Percentiles rank a stretch among this genome's conserved stretches.
Conservation (phyloP, 2,329 filamentous ascomycete genomes). For the Neofusicoccum umdonicola region DNA sequence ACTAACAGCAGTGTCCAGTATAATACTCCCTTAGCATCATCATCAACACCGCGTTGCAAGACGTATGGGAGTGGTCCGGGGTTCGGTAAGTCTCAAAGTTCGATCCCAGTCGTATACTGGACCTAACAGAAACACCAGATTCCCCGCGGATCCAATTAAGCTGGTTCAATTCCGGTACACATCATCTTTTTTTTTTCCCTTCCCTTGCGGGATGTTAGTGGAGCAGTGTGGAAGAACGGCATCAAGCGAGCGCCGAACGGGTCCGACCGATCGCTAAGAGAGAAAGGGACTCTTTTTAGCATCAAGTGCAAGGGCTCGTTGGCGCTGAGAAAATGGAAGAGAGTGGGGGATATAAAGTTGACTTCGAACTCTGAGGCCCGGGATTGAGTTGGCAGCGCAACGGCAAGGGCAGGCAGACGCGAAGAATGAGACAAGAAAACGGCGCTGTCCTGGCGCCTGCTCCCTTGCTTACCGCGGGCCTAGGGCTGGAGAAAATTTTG, state of each 20-base stretch:
- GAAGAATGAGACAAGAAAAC: background rate
- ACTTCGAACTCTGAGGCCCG: too few relatives aligned
- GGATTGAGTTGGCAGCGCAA: too few relatives aligned
- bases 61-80: background rate
- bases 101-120: too few relatives aligned
- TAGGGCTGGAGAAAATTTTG: background rate
- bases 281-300: background rate
- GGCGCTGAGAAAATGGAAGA: too few relatives aligned
- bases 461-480: background rate
- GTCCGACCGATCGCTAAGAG: background rate
- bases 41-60: background rate
- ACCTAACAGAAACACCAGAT: background rate
- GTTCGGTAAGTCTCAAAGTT: background rate
- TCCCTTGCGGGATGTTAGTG: background rate
- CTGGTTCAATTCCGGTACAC: background rate
- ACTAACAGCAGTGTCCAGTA: background rate
- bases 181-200: background rate
- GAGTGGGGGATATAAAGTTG: too few relatives aligned
- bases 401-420: background rate
- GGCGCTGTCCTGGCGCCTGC: background rate
- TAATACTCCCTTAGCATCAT: conserved; percentile 1
- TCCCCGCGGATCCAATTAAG: background rate
- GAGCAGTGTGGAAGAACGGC: background rate
- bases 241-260: background rate
- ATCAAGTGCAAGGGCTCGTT: background rate